Percentiles rank a stretch among this genome's conserved stretches.
Evolutionary conservation across 495 filamentous ascomycete genomes (phyloP).

Genomic region (Pseudoneurospora amorphoporcata): DNA sequence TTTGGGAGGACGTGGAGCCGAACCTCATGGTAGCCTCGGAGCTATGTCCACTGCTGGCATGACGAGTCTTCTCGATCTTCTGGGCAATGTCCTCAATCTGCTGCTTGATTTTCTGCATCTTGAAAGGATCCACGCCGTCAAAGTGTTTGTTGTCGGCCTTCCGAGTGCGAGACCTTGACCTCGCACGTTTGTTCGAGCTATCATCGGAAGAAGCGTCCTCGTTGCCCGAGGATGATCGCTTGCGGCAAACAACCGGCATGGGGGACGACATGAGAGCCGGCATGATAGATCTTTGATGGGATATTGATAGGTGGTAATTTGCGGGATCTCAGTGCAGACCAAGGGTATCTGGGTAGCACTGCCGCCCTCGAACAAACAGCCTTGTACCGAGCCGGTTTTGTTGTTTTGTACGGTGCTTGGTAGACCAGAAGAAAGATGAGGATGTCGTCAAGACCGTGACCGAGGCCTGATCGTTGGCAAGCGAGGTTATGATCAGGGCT

Average conservation of each 20-base stretch:
- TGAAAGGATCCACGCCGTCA: background rate
- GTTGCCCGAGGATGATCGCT: background rate
- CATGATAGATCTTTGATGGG: background rate
- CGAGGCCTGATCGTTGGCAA: constrained; percentile 71
- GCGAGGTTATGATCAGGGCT: constrained; percentile 75
- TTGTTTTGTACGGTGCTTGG: background rate
- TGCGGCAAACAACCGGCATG: background rate
- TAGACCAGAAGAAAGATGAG: background rate
- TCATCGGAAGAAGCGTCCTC: background rate
- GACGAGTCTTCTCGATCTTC: background rate
- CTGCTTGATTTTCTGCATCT: background rate
- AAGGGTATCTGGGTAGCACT: background rate
- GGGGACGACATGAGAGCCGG: background rate
- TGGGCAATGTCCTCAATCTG: background rate
- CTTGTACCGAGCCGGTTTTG: background rate
- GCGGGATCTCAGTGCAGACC: background rate
- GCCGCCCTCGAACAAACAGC: background rate
- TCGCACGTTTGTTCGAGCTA: background rate
- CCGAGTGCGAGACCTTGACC: background rate
- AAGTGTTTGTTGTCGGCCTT: background rate
- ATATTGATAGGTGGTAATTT: background rate
- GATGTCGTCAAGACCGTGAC: constrained; percentile 27
- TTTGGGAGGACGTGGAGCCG: background rate
- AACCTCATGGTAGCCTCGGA: background rate
- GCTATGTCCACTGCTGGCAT: background rate